Evolutionary conservation across 2,329 filamentous ascomycete genomes (phyloP).

Genomic region (Fusarium cyanostomum): DNA sequence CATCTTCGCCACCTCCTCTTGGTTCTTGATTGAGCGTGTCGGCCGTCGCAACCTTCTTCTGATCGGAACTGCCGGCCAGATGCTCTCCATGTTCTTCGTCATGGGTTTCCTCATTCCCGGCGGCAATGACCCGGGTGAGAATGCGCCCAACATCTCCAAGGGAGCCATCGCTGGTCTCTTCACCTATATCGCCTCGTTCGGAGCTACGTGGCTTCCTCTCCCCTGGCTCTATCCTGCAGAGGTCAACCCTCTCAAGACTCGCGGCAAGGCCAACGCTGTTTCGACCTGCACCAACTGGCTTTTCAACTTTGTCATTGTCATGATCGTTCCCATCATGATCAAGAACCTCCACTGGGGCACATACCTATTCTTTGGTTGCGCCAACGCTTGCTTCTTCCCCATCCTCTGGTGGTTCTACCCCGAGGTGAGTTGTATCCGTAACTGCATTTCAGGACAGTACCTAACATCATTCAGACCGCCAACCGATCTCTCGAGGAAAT

Average conservation of each 20-base stretch:
- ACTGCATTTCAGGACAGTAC: fast-evolving
- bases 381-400: slow-evolving; percentile 62
- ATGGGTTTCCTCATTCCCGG: slow-evolving; percentile 75
- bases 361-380: slow-evolving; percentile 59
- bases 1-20: slow-evolving; percentile 63
- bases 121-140: slow-evolving; percentile 48
- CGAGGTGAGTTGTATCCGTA: slow-evolving; percentile 29
- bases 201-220: slow-evolving; percentile 70
- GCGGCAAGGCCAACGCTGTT: slow-evolving; percentile 59
- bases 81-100: slow-evolving; percentile 66
- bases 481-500: slow-evolving; percentile 62
- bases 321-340: slow-evolving; percentile 72
- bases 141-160: slow-evolving; percentile 62
- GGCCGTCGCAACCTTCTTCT: slow-evolving; percentile 59
- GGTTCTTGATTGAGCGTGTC: slow-evolving; percentile 61
- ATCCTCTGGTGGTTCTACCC: slow-evolving; percentile 60
- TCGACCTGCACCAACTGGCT: slow-evolving; percentile 71
- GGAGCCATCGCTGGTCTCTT: slow-evolving; percentile 75
- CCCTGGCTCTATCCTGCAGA: slow-evolving; percentile 69
- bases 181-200: slow-evolving; percentile 75
- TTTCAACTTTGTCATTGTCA: slow-evolving; percentile 60
- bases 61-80: slow-evolving; percentile 57
- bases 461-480: slow-evolving; percentile 45
- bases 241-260: slow-evolving; percentile 60
- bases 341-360: slow-evolving; percentile 65